phyloP scores from a whole-genome alignment of 106 monocot genomes.

The Agapanthus africanus region DNA sequence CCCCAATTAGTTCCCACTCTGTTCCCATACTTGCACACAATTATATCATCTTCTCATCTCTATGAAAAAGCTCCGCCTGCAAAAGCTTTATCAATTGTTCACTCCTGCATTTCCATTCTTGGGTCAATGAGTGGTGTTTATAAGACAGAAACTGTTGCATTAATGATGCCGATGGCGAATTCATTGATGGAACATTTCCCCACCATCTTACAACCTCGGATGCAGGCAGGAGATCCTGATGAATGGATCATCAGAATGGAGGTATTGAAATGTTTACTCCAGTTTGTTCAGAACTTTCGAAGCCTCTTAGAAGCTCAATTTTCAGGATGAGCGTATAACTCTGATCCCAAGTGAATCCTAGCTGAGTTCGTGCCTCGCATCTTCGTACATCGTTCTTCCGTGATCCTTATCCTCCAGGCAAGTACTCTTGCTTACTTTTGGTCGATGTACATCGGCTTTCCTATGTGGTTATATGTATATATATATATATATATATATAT shows the following conservation, averaged over 20 bases:
- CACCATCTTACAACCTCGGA: slow-evolving; percentile 53
- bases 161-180: slow-evolving; percentile 64
- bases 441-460: no score
- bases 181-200: slow-evolving; percentile 73
- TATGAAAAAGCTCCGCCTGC: slow-evolving; percentile 74
- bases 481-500: no score
- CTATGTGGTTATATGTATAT: no score
- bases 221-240: slow-evolving; percentile 77
- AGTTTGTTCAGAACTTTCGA: slow-evolving; percentile 75
- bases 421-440: no score
- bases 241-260: slow-evolving; percentile 94
- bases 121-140: slow-evolving; percentile 89
- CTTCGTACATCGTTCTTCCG: no score
- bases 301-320: slow-evolving; percentile 45
- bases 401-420: no score
- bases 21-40: slow-evolving; percentile 64
- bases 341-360: no score
- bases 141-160: slow-evolving; percentile 61
- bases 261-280: slow-evolving; percentile 89
- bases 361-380: no score
- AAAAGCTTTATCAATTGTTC: slow-evolving; percentile 86
- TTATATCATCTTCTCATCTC: slow-evolving; percentile 69
- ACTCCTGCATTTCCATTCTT: slow-evolving; percentile 75
- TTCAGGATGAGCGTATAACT: no score
- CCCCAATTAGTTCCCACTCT: slow-evolving; percentile 71